Evolutionary conservation across 768 basidiomycete genomes (phyloP), one percentile per base, ranked within the genome.

Genomic region (Crucibulum laeve): DNA sequence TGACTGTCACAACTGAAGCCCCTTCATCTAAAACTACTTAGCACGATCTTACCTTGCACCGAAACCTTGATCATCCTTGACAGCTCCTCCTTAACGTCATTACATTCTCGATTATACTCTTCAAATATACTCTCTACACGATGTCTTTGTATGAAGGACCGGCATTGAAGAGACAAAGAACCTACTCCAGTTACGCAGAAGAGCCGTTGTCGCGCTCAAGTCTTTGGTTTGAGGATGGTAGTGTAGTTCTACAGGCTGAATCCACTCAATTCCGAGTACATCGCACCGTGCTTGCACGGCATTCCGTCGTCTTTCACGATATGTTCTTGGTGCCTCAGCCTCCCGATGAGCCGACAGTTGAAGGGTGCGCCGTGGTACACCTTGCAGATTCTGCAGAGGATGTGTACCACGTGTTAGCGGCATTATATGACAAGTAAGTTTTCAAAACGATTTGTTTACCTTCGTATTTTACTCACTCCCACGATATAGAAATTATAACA

Each of bases 281-380:
- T 26, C 26, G 44, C 5, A 5, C 15, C 14, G 34, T 54, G 1
- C 25, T 54, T 2, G 38, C 50, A 2, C 19, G 28, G 8, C 25
- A 47, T 7, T 54, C 47, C 5, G 38, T 40, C 1, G 15, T 52
- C 17, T 54, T 54, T 40, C 5, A 25, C 6, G 47, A 44, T 33
- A 51, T 54, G 50, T 51, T 54, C 28, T 11, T 37, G 4, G 17
- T 49, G 3, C 48, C 53, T 0, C 46, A 45, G 38, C 36, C 49
- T 3, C 15, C n/a, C 7, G 24, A 19, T 3, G 38, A 43, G 13
- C 25, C 30, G 2, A 30, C 19, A 8, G 14, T 45, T 3, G 47
- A 51, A 1, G 44, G 42, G 8, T 51, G 50, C 33, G 50, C 53
- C 4, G 5, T 54, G 10, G 44, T 54, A 1, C 38, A 40, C 15